Percentiles rank a stretch among this genome's conserved stretches.
These are phyloP conservation scores for Sugiyamaella marilandica DNA, from an alignment of 805 yeast species.

Conservation along the genomic window DNA sequence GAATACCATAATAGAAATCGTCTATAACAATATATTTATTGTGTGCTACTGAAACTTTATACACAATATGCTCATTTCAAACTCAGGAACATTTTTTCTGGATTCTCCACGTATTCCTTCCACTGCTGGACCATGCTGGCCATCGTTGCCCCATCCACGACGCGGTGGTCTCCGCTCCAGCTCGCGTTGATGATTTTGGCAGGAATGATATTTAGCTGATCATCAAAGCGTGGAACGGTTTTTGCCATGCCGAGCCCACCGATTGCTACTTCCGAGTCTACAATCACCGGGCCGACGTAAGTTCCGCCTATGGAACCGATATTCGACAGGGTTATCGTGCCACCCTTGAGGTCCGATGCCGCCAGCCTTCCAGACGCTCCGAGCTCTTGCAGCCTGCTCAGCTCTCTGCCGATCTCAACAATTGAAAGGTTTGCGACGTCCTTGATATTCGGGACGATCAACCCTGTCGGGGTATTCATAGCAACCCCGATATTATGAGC, in stretches of 20 bases:
- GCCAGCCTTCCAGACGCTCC: conserved; percentile 27
- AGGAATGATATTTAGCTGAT: conserved; percentile 25
- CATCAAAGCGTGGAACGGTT: conserved; percentile 28
- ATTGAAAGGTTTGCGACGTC: conserved; percentile 25
- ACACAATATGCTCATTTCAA: conserved; percentile 1
- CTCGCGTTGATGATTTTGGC: conserved; percentile 27
- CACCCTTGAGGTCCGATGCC: conserved; percentile 28
- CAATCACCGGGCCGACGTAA: conserved; percentile 33
- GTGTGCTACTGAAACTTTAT: not conserved
- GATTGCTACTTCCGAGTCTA: conserved; percentile 31
- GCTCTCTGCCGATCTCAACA: conserved; percentile 29
- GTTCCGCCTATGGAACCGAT: conserved; percentile 35
- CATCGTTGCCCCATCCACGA: conserved; percentile 34
- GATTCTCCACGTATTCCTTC: conserved; percentile 25
- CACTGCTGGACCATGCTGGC: conserved; percentile 28
- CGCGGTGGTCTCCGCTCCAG: conserved; percentile 35
- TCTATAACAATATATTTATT: not conserved
- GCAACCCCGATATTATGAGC: conserved; percentile 33
- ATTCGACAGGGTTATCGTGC: conserved; percentile 32
- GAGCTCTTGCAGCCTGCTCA: conserved; percentile 26
- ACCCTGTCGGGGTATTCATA: conserved; percentile 33
- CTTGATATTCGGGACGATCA: conserved; percentile 33
- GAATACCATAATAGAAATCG: not conserved
- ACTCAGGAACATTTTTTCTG: conserved; percentile 20
- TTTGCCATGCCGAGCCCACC: conserved; percentile 30